Base-by-base conservation (phyloP, 352 stramenopile species). In the Phytophthora melonis region DNA sequence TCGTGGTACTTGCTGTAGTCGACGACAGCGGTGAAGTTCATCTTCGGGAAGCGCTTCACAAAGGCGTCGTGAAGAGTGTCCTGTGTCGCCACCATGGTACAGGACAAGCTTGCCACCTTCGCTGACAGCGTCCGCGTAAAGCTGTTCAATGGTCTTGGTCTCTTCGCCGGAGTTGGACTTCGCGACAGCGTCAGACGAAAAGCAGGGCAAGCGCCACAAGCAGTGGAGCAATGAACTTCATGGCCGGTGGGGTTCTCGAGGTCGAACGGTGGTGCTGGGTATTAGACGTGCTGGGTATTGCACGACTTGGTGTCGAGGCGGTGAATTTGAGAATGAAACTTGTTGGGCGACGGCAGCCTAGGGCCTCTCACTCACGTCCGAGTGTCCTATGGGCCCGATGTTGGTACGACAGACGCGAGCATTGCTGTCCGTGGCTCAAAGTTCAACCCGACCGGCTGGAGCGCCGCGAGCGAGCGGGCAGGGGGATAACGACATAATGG, bases 1-100 rank as follows among this genome's bases (percentile, higher is more conserved):
- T 88, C 58, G 64, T 89, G 77, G 67, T 80, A 86, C 74, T 87
- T 87, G 77, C 63, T 78, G 79, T 90, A 82, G 70, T 83, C 79
- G 14, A 81, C 68, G 56, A 83, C 43, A 8, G 83, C 47, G 19
- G 79, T 86, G 70, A 87, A 79, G 53, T 88, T 88, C 66, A 91
- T 72, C 14, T 82, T 58, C n/a, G 84, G 80, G 68, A 80, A 86
- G 4, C 75, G 62, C 0, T 58, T 58, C 0, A 27, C 23, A 52
- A 79, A 77, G 9, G 70, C 66, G 14, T 70, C 55, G 14, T 63
- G 53, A 4, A 78, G 25, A 6, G 11, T 34, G 34, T 74, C 50
- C 34, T 75, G 70, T 75, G 45, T 87, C 78, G 14, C 76, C 78
- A 14, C 78, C 75, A 27, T 70, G 58, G 62, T 86, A 86, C 8